phyloP scores from a whole-genome alignment of 2,329 filamentous ascomycete genomes.

The Hirsutella thompsonii region DNA sequence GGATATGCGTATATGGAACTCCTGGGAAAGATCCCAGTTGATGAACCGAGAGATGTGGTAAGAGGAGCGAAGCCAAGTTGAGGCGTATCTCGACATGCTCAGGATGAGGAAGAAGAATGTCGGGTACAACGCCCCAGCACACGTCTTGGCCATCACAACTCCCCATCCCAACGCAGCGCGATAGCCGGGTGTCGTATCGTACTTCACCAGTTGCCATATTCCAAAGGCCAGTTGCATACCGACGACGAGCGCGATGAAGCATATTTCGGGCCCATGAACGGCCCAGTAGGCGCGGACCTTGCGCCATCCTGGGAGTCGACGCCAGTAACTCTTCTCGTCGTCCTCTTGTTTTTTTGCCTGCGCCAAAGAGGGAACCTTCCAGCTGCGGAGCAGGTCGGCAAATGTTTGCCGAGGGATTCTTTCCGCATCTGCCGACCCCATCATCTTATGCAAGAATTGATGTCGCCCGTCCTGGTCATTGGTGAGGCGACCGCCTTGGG shows the following conservation, averaged over 20 bases:
- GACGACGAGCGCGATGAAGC: conserved; percentile 35
- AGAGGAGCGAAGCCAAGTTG: conserved; percentile 36
- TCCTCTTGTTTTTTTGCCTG: conserved; percentile 32
- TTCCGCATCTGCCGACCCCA: conserved; percentile 24
- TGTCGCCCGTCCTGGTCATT: conserved; percentile 28
- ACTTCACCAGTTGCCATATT: conserved; percentile 42
- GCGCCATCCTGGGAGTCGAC: conserved; percentile 29
- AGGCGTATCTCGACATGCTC: conserved; percentile 44
- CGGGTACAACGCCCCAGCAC: conserved; percentile 40
- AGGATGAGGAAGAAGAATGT: conserved; percentile 45
- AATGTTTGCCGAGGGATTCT: conserved; percentile 34
- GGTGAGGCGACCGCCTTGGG: background rate
- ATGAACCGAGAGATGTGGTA: conserved; percentile 39
- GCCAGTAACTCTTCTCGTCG: conserved; percentile 32
- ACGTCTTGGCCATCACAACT: conserved; percentile 40
- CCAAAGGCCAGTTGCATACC: conserved; percentile 35
- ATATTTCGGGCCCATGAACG: conserved; percentile 37
- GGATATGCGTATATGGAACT: conserved; percentile 43
- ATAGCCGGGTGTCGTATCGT: conserved; percentile 27
- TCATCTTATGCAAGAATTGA: conserved; percentile 35
- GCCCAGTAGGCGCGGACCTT: conserved; percentile 39
- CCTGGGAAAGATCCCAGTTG: conserved; percentile 43
- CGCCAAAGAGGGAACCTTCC: conserved; percentile 34
- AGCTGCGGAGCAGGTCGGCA: conserved; percentile 24
- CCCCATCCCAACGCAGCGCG: conserved; percentile 41